phyloP scores from a whole-genome alignment of 2,329 filamentous ascomycete species.

The Fusarium sp. region DNA sequence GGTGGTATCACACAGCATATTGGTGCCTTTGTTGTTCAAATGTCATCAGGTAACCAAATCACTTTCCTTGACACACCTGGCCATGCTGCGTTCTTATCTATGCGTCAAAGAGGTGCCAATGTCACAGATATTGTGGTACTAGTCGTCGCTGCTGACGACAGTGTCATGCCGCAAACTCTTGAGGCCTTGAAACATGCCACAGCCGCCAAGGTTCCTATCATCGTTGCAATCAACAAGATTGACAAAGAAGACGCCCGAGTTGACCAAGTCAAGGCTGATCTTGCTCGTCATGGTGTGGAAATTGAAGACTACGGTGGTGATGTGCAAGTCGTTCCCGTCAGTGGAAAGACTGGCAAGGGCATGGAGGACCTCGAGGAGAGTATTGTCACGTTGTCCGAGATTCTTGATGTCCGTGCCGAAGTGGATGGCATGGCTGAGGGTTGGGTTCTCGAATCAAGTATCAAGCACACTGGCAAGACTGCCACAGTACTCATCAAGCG shows the following conservation, averaged over 20 bases:
- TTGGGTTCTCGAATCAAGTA: slow-evolving; percentile 92
- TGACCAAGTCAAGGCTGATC: slow-evolving; percentile 88
- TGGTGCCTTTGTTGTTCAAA: slow-evolving; percentile 91
- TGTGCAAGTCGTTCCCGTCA: slow-evolving; percentile 90
- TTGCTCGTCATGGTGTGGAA: slow-evolving; percentile 84
- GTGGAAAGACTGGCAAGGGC: slow-evolving; percentile 91
- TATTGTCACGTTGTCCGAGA: slow-evolving; percentile 85
- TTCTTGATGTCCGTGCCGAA: slow-evolving; percentile 90
- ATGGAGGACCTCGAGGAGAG: slow-evolving; percentile 95
- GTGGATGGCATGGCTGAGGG: slow-evolving; percentile 83
- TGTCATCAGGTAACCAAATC: slow-evolving; percentile 88
- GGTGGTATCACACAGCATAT: slow-evolving; percentile 99
- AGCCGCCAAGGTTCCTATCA: slow-evolving; percentile 88
- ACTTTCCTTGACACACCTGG: slow-evolving; percentile 98
- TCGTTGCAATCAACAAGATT: slow-evolving; percentile 97
- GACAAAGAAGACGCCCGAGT: slow-evolving; percentile 87
- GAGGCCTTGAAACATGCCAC: slow-evolving; percentile 96
- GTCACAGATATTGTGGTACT: slow-evolving; percentile 97
- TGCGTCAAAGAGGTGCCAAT: slow-evolving; percentile 94
- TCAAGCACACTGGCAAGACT: slow-evolving; percentile 85
- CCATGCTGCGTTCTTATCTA: slow-evolving; percentile 93
- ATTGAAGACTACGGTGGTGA: slow-evolving; percentile 97
- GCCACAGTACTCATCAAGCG: slow-evolving; percentile 91
- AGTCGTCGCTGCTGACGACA: slow-evolving; percentile 96
- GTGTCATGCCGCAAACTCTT: slow-evolving; percentile 95